These are phyloP conservation scores for Penicillium salamii DNA, from an alignment of 495 filamentous ascomycete genomes.

Conservation along the genomic window DNA sequence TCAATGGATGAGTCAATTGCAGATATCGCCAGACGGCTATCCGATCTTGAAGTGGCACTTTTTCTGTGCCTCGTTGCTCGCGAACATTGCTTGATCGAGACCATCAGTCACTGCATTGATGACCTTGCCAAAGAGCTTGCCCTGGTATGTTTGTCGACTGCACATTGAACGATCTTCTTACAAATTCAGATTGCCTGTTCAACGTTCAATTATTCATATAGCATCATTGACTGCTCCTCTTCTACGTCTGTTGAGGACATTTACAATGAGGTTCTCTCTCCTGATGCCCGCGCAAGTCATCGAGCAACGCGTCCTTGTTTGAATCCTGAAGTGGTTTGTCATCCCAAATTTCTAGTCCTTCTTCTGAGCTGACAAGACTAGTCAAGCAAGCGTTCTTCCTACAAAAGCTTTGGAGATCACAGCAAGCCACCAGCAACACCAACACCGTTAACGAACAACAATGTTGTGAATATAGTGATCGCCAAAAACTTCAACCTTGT, in stretches of 20 bases:
- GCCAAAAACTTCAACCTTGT: conserved; percentile 74
- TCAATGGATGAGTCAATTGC: conserved; percentile 62
- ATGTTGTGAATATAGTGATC: conserved; percentile 77
- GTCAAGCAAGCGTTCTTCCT: conserved; percentile 25
- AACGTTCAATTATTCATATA: conserved; percentile 67
- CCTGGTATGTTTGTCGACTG: conserved; percentile 46
- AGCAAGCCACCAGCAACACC: conserved; percentile 16
- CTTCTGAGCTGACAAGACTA: conserved; percentile 7
- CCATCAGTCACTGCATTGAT: conserved; percentile 57
- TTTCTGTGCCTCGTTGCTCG: conserved; percentile 74
- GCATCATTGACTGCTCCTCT: conserved; percentile 66
- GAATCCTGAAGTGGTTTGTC: conserved; percentile 22
- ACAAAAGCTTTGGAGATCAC: conserved; percentile 18
- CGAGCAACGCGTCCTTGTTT: conserved; percentile 16
- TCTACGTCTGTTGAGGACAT: conserved; percentile 80
- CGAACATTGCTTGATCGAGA: conserved; percentile 86
- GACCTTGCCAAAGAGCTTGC: conserved; percentile 68
- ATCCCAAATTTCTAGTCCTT: not conserved
- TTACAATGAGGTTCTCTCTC: conserved; percentile 58
- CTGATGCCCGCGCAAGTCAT: conserved; percentile 21
- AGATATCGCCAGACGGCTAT: conserved; percentile 67
- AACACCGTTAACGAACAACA: conserved; percentile 30
- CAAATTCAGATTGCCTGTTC: conserved; percentile 57
- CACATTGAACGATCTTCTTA: conserved; percentile 6
- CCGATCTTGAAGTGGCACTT: conserved; percentile 84